Base-by-base conservation (phyloP, 768 basidiomycete species). In the Pleurotus platypus region DNA sequence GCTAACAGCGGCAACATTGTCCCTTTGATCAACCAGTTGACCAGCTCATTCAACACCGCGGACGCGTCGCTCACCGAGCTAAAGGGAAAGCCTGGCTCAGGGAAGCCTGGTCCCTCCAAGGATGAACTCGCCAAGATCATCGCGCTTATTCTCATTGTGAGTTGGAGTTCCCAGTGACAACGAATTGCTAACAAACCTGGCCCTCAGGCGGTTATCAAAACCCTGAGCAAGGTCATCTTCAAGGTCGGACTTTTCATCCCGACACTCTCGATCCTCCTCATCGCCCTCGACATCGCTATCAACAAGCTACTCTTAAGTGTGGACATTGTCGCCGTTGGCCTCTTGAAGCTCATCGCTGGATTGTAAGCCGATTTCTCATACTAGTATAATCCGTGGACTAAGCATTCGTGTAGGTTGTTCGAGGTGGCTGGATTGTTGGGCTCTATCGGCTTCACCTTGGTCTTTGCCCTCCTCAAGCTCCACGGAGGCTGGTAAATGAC, bases 341-440 rank as follows among this genome's bases (percentile, higher is more conserved):
- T 69, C n/a, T 63, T 70, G 49, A 63, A 57, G 37, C 64, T 70
- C 58, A 66, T 70, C 47, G 64, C 69, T 9, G 57, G 53, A 43
- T 49, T 66, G 67, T 67, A 37, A 45, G 66, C 62, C 20, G 1
- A n/a, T 46, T 42, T 16, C 9, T 26, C 12, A n/a, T 35, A 4
- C 11, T 30, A 24, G 49, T 35, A 30, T 24, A 27, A 3, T 27
- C 27, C 4, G 7, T 5, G 27, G 5, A 37, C 49, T 50, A n/a
- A 50, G n/a, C 8, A 27, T 30, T 50, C 30, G 11, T 30, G n/a
- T 30, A 50, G 49, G 49, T 5, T 50, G 15, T 50, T 50, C 30
- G 49, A 50, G 4, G 49, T 43, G 16, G 42, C 40, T 46, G 55
- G 55, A 15, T 43, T 56, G 20, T 37, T 56, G 42, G 26, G 39